Conservation (phyloP, 2,329 filamentous ascomycete genomes). For the Fusarium verrucosum region DNA sequence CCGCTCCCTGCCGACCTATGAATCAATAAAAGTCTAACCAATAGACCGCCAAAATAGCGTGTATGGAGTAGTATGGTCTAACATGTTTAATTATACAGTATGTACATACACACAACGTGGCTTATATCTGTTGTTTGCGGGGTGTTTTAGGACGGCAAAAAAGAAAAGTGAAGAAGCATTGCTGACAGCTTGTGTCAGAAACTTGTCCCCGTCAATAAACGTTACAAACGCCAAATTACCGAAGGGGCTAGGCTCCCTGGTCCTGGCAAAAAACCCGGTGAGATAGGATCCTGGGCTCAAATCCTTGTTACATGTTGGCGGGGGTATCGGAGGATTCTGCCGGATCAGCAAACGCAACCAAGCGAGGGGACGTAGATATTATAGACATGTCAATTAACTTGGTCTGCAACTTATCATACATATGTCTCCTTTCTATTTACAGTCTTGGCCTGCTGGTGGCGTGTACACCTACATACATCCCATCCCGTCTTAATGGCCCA, state of each 20-base stretch:
- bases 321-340: slow-evolving; percentile 13
- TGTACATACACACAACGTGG: too few relatives aligned
- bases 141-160: background rate
- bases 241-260: background rate
- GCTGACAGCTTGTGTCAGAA: background rate
- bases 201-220: background rate
- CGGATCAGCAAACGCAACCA: slow-evolving; percentile 15
- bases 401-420: background rate
- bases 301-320: background rate
- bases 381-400: background rate
- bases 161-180: background rate
- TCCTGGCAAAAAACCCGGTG: background rate
- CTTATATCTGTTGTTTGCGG: background rate
- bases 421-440: background rate
- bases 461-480: background rate
- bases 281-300: background rate
- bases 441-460: slow-evolving; percentile 21
- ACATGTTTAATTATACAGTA: background rate
- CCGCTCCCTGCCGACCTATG: background rate
- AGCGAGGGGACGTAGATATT: background rate
- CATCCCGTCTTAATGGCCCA: background rate
- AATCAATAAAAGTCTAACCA: background rate
- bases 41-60: background rate
- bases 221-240: background rate
- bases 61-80: background rate